Evolutionary conservation across 2,329 filamentous ascomycete species (phyloP), one percentile per base, ranked within the genome.

Genomic region (Cladosporium austrohemisphaericum): DNA sequence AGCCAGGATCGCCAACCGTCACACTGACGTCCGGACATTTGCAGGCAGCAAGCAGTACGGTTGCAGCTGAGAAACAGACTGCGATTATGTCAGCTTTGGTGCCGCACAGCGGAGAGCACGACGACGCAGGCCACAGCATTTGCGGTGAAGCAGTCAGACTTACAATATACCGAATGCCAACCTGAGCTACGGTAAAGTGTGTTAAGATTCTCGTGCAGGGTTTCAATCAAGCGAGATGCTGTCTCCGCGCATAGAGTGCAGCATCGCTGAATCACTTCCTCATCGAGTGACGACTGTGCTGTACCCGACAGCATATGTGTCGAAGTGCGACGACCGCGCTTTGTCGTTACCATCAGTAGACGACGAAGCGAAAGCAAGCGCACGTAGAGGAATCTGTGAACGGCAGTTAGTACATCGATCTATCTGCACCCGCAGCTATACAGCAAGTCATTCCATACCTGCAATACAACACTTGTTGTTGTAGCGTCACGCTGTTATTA

Each of bases 191-290:
- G 50, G 10, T 60, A 60, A 4, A 58, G 53, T 4, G 57, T 60
- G 9, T 53, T 50, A 5, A 60, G 48, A 54, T 66, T 68, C 25
- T 64, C 58, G 51, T 70, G 71, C 3, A 64, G 57, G 4, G 45
- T 61, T 22, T 62, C 62, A 26, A 71, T 63, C 8, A 68, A 61
- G 18, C 55, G 47, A 59, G 67, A 70, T 7, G 65, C 66, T 37
- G 67, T 65, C 9, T 57, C 54, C 5, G 60, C 60, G n/a, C 66
- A 63, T 6, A 48, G 37, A 5, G 50, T 54, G 6, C 64, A 59
- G 10, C 57, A 60, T 10, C 52, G 50, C n/a, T 49, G 68, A 60
- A 51, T 64, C 44, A 49, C 60, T 57, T 60, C 66, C 55, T 43
- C 71, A 56, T 33, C 62, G 63, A 56, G 69, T 60, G 41, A 70